Percentiles rank a stretch among this genome's conserved stretches.
Evolutionary conservation across 345 rosid genomes (phyloP).

Genomic region (Xanthoceras sorbifolium): DNA sequence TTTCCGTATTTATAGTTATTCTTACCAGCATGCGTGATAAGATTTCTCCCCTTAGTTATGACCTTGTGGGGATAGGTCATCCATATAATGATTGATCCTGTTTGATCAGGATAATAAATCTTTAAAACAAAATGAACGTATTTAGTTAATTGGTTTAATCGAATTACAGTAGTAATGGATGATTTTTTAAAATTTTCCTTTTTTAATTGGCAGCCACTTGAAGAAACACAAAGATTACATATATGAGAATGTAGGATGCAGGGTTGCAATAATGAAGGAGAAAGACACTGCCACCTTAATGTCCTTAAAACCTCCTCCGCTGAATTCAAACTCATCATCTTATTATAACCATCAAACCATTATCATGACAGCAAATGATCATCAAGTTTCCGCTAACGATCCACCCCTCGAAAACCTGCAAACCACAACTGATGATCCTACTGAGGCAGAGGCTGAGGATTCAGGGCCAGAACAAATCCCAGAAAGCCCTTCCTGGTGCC

Average conservation of each 20-base stretch:
- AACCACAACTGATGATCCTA: not conserved
- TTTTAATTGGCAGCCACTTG: constrained; percentile 31
- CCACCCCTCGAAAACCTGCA: constrained; percentile 4
- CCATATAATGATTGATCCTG: no score
- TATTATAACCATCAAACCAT: constrained; percentile 1
- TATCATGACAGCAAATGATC: not conserved
- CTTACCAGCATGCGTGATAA: no score
- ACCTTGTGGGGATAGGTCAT: no score
- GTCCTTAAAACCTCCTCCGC: constrained; percentile 30
- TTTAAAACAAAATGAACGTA: no score
- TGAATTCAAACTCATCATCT: not conserved
- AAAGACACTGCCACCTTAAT: constrained; percentile 49
- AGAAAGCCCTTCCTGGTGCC: constrained; percentile 33
- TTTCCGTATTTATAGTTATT: no score
- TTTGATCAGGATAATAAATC: no score
- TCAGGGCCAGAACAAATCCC: constrained; percentile 17
- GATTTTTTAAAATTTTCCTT: no score
- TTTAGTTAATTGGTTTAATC: no score
- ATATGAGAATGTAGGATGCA: constrained; percentile 44
- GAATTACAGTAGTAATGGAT: no score
- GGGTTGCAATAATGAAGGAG: constrained; percentile 47
- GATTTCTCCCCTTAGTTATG: no score
- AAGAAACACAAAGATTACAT: constrained; percentile 39
- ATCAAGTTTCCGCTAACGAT: not conserved
- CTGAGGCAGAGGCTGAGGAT: not conserved